Base-by-base conservation (phyloP, 73 alveolate genomes). In the Loxodes magnus region DNA sequence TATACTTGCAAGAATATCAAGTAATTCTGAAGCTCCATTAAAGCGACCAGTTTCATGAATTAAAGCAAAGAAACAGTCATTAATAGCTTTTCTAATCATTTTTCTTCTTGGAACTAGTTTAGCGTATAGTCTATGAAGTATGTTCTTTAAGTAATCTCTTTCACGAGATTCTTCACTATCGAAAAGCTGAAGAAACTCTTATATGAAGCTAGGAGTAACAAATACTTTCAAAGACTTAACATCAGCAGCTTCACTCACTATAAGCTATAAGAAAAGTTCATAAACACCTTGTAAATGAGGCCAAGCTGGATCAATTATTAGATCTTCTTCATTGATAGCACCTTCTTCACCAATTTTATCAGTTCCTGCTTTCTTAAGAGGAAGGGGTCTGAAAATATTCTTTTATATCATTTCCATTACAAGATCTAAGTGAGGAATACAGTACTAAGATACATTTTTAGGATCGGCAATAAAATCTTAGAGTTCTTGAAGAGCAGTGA, bases 361-460 rank as follows among this genome's bases (percentile, higher is more conserved):
- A 17, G 67, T 74, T 28, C 56, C 15, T 51, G 62, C 70, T 50
- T 84, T 84, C 27, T 72, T 56, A 46, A 67, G 70, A 17, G 90
- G 92, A 20, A 85, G 76, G 35, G 94, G 94, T 39, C 96, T 56
- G 79, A 85, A 85, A 44, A 85, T 75, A 59, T 81, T 81, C 71
- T 85, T 85, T 57, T 85, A 78, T 25, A 85, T 85, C 94, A 85
- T 81, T 27, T 76, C 88, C 56, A 85, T 74, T 17, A 85, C 88
- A 22, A 58, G 60, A 43, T 85, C 94, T 20, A 85, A 60, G 43
- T 85, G 79, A 10, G 94, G 94, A 37, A 85, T 79, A 57, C 80
- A 66, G 23, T 74, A 38, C 21, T 63, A 49, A 15, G 70, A 64
- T 25, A 81, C 88, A 55, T 63, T 60, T 30, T 74, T 69, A 39